Evolutionary conservation across 1,284 basidiomycete genomes (phyloP), one percentile per base, ranked within the genome.

Genomic region (Moesziomyces sp.): DNA sequence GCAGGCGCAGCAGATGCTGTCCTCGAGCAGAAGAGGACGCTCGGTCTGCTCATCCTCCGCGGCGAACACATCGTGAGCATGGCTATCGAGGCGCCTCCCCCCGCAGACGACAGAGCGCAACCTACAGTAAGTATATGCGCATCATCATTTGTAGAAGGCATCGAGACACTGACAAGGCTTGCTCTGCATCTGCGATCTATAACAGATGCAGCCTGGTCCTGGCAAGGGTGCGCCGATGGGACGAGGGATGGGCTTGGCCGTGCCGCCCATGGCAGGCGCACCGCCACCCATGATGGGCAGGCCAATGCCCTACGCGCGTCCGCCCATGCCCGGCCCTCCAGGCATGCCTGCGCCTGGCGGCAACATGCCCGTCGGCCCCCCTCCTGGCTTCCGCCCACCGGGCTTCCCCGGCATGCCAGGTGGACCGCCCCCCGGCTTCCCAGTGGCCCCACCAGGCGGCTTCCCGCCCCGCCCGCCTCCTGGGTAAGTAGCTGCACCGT

Each of bases 21-120:
- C 83, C 93, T 96, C 83, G 95, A 98, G 87, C 91, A 97, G 88
- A 99, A 99, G 87, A 90, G 97, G 63, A 91, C 93, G 0, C 88
- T 99, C 26, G 97, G 97, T 24, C 88, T 99, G 42, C 93, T 99
- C 58, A 98, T 99, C 81, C 86, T 99, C 75, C 89, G 97, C 65
- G 97, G 97, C 66, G 97, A 99, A 86, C 93, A 93, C 1, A 93
- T 99, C 48, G 96, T 99, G 81, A 94, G 92, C 81, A 88, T 99
- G 77, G 92, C 90, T 68, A 94, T 98, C 24, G 97, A 98, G 85
- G 96, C 95, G 4, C 96, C 96, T 3, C 97, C 97, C 46, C 95
- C 97, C 5, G 89, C 91, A 18, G 89, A 91, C n/a, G 92, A 94
- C 58, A 91, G 93, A 19, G 91, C 93, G 80, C 94, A 94, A 85